These are phyloP conservation scores for Physaria fendleri DNA, from an alignment of 345 rosid genomes.

Conservation along the genomic window DNA sequence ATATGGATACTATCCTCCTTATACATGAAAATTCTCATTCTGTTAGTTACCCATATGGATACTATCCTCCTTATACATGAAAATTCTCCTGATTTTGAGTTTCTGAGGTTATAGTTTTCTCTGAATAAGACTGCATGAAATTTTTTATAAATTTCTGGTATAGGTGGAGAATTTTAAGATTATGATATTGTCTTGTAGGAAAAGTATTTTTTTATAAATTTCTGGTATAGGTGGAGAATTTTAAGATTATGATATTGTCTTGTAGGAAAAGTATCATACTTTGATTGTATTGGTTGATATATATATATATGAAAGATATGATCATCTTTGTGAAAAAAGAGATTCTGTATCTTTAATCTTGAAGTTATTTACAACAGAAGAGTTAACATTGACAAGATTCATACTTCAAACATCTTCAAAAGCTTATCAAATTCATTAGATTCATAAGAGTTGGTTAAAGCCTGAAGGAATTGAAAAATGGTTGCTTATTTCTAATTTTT, in stretches of 20 bases:
- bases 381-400: background rate
- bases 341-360: too few species aligned
- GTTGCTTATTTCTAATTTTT: too few species aligned
- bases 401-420: background rate
- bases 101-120: slow-evolving; percentile 1
- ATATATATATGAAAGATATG: background rate
- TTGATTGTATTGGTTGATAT: slow-evolving; percentile 18
- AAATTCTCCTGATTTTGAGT: background rate
- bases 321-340: background rate
- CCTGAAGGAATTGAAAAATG: too few species aligned
- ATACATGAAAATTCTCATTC: slow-evolving; percentile 32
- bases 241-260: slow-evolving; percentile 4
- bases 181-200: too few species aligned
- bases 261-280: slow-evolving; percentile 16
- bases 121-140: slow-evolving; percentile 1
- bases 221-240: slow-evolving; percentile 30
- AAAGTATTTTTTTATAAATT: too few species aligned
- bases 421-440: background rate
- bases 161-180: too few species aligned
- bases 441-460: too few species aligned
- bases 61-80: slow-evolving; percentile 39
- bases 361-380: too few species aligned
- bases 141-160: slow-evolving; percentile 27
- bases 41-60: slow-evolving; percentile 38
- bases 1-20: slow-evolving; percentile 40